Base-by-base conservation (phyloP, 306 rosid species). In the Cucurbita moschata region DNA sequence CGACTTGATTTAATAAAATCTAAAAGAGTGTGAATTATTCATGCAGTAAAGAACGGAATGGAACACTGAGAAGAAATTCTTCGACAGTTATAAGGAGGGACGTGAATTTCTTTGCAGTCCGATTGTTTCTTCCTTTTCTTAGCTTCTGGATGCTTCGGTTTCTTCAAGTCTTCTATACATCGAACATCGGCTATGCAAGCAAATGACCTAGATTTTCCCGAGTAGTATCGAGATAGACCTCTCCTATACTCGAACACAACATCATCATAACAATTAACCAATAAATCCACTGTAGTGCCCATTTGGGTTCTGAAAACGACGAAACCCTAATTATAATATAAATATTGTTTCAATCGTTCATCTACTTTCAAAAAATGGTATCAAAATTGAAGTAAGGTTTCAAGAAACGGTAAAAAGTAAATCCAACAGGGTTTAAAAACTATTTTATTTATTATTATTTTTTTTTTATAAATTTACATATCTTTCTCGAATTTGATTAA, bases 151-250 rank as follows among this genome's bases (percentile, higher is more conserved):
- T 83, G 82, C 68, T 86, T 82, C 5, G 84, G 87, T 81, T 92
- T 92, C 88, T 92, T 86, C 77, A 92, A 82, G 76, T 89, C 93
- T 74, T 92, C 91, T 0, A 89, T 75, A 10, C 83, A 76, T 40
- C 67, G 85, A 26, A 73, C 97, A 13, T 92, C 96, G 1, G 83
- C 87, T 78, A 90, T 83, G 86, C 97, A 88, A 26, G 84, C 80
- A 81, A 93, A 93, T 70, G 98, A 88, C 75, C 94, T 87, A 13
- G 98, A 78, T 78, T 88, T 93, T 1, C 98, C 98, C 0, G 97
- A 86, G 76, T 93, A 93, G 69, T 81, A 85, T 83, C 92, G 80
- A 13, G 98, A 93, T 70, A 93, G 55, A 10, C 92, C 90, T 77
- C 85, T 85, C 85, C 87, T 86, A 75, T 37, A 61, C 46, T 61